Evolutionary conservation across 352 stramenopile species (phyloP).

Genomic region (Globisporangium splendens): DNA sequence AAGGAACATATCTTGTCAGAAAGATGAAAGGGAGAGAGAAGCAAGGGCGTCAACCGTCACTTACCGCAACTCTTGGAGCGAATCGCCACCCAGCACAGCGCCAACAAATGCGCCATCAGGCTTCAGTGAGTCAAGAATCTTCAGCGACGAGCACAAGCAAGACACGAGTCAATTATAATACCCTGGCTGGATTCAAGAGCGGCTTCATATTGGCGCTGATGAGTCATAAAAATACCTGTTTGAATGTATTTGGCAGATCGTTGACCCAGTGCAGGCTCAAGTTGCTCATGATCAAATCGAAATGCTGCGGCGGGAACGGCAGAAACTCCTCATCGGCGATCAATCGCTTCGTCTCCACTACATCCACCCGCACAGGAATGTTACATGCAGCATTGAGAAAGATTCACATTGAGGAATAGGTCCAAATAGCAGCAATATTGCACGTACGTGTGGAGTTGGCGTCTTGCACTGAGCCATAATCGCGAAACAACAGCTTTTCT

Average conservation of each 20-base stretch:
- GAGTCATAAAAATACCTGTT: constrained; percentile 30
- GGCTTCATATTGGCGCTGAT: not conserved
- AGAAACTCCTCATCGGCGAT: constrained; percentile 92
- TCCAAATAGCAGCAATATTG: not conserved
- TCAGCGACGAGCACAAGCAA: not conserved
- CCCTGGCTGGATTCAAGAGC: not conserved
- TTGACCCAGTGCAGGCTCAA: constrained; percentile 97
- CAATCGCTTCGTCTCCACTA: constrained; percentile 67
- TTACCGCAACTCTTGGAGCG: constrained; percentile 92
- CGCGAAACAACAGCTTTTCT: constrained; percentile 74
- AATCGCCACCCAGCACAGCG: constrained; percentile 94
- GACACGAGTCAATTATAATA: not conserved
- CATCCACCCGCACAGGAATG: constrained; percentile 3
- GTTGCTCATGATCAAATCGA: constrained; percentile 96
- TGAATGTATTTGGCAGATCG: constrained; percentile 89
- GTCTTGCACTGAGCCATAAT: constrained; percentile 15
- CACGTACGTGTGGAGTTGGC: constrained; percentile 7
- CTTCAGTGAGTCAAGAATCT: constrained; percentile 89
- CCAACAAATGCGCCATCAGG: constrained; percentile 96
- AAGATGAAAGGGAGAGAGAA: not conserved
- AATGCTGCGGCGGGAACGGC: constrained; percentile 93
- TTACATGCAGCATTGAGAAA: not conserved
- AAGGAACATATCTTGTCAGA: not conserved
- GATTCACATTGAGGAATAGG: not conserved
- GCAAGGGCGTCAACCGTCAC: constrained; percentile 1